A percentile compares a stretch with the other conserved stretches of the same genome.
Evolutionary conservation across 2,329 filamentous ascomycete species (phyloP).

Genomic region (Raffaelea ambrosiae): DNA sequence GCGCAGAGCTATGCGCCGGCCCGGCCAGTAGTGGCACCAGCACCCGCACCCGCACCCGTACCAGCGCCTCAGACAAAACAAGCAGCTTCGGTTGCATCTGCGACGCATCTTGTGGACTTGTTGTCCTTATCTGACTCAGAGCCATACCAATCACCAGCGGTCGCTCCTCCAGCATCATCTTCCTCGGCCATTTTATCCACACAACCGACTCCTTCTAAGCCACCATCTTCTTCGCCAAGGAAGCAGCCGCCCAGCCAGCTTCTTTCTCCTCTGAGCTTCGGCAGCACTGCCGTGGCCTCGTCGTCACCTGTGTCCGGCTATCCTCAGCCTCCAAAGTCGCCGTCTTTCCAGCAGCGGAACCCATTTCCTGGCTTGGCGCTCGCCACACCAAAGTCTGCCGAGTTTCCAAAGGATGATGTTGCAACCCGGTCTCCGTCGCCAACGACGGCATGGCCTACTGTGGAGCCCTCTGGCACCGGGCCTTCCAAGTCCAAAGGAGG

Average conservation of each 20-base stretch:
- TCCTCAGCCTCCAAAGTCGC: constrained; percentile 40
- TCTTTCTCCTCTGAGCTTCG: constrained; percentile 24
- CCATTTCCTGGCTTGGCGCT: constrained; percentile 41
- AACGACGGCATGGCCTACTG: constrained; percentile 36
- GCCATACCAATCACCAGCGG: not conserved
- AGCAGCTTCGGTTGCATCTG: not conserved
- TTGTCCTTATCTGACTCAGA: constrained; percentile 11
- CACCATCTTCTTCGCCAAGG: not conserved
- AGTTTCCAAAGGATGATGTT: constrained; percentile 21
- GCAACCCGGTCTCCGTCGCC: constrained; percentile 28
- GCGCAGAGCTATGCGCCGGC: too few species aligned
- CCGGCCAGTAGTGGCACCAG: too few species aligned
- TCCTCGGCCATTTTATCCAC: too few species aligned
- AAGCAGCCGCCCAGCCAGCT: constrained; percentile 18
- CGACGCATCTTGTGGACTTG: constrained; percentile 10
- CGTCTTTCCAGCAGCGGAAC: constrained; percentile 44
- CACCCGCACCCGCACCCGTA: too few species aligned
- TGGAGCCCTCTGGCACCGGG: constrained; percentile 15
- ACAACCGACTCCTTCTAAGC: constrained; percentile 3
- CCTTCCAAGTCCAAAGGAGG: constrained; percentile 9
- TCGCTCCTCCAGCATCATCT: not conserved
- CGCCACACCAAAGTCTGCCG: constrained; percentile 29
- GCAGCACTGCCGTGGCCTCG: constrained; percentile 18
- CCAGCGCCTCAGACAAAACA: too few species aligned
- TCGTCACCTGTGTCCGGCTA: constrained; percentile 17